Evolutionary conservation across 2,329 filamentous ascomycete species (phyloP).

Genomic region (Simplicillium sp.): DNA sequence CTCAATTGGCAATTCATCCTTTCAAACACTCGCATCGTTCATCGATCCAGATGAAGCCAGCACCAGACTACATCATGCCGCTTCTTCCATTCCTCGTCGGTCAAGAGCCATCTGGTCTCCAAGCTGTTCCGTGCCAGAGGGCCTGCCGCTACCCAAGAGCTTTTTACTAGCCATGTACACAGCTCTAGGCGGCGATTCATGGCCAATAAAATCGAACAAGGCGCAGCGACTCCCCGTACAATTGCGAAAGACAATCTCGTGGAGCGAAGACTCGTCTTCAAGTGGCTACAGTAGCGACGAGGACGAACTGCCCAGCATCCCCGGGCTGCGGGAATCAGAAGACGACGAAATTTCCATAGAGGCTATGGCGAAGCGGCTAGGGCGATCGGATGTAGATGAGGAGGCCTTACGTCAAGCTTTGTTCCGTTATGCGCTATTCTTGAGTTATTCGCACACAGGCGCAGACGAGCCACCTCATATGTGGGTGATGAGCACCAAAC

Average conservation of each 20-base stretch:
- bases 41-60: constrained; percentile 16
- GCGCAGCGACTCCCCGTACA: neutral
- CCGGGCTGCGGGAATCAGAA: constrained; percentile 4
- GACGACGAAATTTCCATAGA: neutral
- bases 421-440: constrained; percentile 24
- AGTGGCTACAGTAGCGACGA: constrained; percentile 6
- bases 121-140: constrained; percentile 19
- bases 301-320: neutral
- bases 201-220: constrained; percentile 3
- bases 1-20: constrained; percentile 17
- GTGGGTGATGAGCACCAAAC: constrained; percentile 18
- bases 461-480: constrained; percentile 17
- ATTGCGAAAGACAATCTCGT: neutral
- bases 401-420: constrained; percentile 15
- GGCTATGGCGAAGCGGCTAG: constrained; percentile 8
- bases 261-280: constrained; percentile 1
- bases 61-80: constrained; percentile 12
- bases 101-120: constrained; percentile 23
- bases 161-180: constrained; percentile 21
- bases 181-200: constrained; percentile 16
- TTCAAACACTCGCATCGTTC: constrained; percentile 18
- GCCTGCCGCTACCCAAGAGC: constrained; percentile 17
- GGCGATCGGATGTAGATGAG: constrained; percentile 13
- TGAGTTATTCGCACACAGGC: constrained; percentile 19
- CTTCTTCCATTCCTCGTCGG: constrained; percentile 13